A percentile compares a stretch with the other conserved stretches of the same genome.
Conservation (phyloP, 768 basidiomycete genomes). For the Lenzites betulinus region DNA sequence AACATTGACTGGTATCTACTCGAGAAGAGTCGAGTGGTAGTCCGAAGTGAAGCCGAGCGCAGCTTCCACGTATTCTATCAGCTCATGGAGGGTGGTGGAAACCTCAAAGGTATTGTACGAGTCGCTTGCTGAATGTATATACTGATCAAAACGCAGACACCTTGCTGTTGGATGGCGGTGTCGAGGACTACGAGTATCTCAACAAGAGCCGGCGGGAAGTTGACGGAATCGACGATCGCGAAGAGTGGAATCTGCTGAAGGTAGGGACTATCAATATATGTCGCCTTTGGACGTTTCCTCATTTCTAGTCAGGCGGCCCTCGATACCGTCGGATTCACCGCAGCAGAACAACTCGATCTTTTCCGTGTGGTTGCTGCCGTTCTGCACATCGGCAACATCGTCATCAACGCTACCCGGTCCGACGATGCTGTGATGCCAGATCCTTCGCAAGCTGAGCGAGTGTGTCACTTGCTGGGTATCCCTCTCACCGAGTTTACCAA, state of each 20-base stretch:
- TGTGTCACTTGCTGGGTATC: conserved; percentile 90
- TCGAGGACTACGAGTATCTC: conserved; percentile 88
- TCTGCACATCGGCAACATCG: conserved; percentile 94
- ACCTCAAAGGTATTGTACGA: conserved; percentile 57
- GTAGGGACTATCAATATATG: conserved; percentile 41
- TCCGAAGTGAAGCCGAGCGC: conserved; percentile 84
- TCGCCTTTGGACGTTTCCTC: neutral
- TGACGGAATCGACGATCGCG: conserved; percentile 91
- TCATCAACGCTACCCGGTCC: conserved; percentile 73
- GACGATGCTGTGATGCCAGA: conserved; percentile 81
- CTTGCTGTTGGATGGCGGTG: conserved; percentile 69
- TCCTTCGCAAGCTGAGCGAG: conserved; percentile 82
- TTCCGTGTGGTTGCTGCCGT: conserved; percentile 94
- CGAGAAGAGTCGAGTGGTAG: conserved; percentile 95
- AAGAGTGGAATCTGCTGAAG: conserved; percentile 83
- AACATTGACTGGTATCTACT: conserved; percentile 99
- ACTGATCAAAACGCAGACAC: conserved; percentile 47
- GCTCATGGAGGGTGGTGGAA: conserved; percentile 73
- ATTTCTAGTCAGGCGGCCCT: conserved; percentile 62
- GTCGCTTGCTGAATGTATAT: neutral
- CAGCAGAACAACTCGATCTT: conserved; percentile 84
- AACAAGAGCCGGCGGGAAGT: conserved; percentile 88
- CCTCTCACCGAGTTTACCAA: conserved; percentile 85
- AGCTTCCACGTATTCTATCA: conserved; percentile 99
- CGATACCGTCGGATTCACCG: conserved; percentile 85